Evolutionary conservation across 116 monocot genomes (phyloP).

Genomic region (Iris pallida): DNA sequence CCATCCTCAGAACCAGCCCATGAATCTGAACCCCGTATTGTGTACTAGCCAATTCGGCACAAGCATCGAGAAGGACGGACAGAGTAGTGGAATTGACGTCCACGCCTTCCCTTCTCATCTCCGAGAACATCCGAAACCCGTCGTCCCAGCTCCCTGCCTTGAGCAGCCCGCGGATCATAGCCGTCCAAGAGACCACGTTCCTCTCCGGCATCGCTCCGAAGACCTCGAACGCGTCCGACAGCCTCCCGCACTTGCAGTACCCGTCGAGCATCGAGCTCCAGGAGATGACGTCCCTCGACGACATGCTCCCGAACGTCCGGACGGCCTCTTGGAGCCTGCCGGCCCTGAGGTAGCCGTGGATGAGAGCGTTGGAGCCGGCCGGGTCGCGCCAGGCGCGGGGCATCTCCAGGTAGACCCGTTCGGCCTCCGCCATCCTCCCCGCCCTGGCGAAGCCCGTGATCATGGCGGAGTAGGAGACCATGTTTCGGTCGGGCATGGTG

Average conservation of each 20-base stretch:
- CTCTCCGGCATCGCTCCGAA: constrained; percentile 51
- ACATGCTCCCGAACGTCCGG: constrained; percentile 36
- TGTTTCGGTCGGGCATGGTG: constrained; percentile 25
- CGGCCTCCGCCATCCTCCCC: constrained; percentile 40
- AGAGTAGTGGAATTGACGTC: constrained; percentile 36
- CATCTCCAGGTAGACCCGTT: constrained; percentile 33
- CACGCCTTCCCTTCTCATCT: constrained; percentile 47
- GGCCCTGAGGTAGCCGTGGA: constrained; percentile 41
- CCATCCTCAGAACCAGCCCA: constrained; percentile 30
- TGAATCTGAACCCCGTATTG: constrained; percentile 42
- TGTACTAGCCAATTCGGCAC: constrained; percentile 15
- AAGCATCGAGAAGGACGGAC: constrained; percentile 45
- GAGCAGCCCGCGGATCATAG: constrained; percentile 54
- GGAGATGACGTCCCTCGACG: constrained; percentile 37
- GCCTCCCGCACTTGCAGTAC: constrained; percentile 45
- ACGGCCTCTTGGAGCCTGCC: constrained; percentile 37
- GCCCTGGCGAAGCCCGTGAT: constrained; percentile 34
- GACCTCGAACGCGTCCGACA: constrained; percentile 30
- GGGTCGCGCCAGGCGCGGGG: constrained; percentile 48
- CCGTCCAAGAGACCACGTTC: constrained; percentile 67
- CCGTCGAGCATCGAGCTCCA: constrained; percentile 68
- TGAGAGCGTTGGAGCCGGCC: constrained; percentile 48
- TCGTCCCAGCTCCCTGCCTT: constrained; percentile 37
- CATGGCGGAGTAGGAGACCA: constrained; percentile 43
- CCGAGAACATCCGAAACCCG: constrained; percentile 27